Evolutionary conservation across 306 rosid species (phyloP).

Genomic region (Vigna nakashimae): DNA sequence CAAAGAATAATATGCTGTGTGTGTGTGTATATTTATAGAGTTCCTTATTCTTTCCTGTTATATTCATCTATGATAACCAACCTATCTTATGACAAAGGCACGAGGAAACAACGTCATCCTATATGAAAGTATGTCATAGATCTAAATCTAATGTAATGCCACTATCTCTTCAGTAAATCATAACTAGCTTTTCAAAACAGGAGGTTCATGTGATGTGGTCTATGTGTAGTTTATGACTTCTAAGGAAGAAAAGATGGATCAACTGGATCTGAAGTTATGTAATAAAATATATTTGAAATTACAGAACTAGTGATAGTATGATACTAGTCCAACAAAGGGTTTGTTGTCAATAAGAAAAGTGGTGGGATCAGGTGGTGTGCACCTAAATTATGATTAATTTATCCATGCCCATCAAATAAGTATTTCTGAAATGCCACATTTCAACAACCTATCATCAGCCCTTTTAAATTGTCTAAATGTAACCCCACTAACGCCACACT

Average conservation of each 20-base stretch:
- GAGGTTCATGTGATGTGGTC: neutral
- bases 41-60: neutral
- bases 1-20: neutral
- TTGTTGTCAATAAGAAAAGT: conserved; percentile 1
- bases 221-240: conserved; percentile 10
- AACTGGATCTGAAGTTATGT: conserved; percentile 6
- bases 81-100: neutral
- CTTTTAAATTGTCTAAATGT: neutral
- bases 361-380: neutral
- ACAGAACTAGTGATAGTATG: neutral
- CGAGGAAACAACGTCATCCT: neutral
- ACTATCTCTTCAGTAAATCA: neutral
- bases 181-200: neutral
- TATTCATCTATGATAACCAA: neutral
- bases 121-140: neutral
- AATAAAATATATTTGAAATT: neutral
- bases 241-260: conserved; percentile 18
- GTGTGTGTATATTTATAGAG: neutral
- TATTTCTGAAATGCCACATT: conserved; percentile 2
- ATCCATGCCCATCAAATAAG: neutral
- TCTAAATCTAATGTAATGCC: neutral
- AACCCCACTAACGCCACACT: neutral
- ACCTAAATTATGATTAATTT: conserved; percentile 17
- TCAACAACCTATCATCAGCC: neutral
- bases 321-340: neutral